Evolutionary conservation across 208 protist genomes (phyloP).

Genomic region (Trypanosoma melophagium): DNA sequence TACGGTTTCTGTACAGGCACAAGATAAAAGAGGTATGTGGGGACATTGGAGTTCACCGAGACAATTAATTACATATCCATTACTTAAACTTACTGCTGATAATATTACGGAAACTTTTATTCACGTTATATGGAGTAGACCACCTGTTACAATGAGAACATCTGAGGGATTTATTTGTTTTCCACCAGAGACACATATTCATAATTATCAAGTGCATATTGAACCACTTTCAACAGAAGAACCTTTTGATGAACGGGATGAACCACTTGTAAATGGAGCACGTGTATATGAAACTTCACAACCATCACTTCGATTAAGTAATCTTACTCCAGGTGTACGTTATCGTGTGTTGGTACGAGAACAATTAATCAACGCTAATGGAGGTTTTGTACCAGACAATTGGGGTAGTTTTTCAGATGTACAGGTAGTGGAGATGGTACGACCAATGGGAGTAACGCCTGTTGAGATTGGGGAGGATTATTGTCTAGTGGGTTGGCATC

Average conservation of each 20-base stretch:
- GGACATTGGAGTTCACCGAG: slow-evolving; percentile 81
- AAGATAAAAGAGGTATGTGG: slow-evolving; percentile 75
- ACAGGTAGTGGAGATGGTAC: slow-evolving; percentile 66
- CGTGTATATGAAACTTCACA: slow-evolving; percentile 91
- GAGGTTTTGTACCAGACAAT: slow-evolving; percentile 40
- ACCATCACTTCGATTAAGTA: slow-evolving; percentile 73
- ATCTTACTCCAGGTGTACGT: slow-evolving; percentile 77
- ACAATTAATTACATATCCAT: slow-evolving; percentile 67
- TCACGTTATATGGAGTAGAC: slow-evolving; percentile 74
- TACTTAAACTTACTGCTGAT: slow-evolving; percentile 62
- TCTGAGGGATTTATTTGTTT: slow-evolving; percentile 62
- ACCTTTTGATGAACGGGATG: slow-evolving; percentile 76
- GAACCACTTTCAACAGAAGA: slow-evolving; percentile 61
- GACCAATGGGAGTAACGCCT: slow-evolving; percentile 65
- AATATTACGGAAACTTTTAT: slow-evolving; percentile 86
- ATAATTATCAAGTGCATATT: slow-evolving; percentile 91
- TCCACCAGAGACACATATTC: slow-evolving; percentile 56
- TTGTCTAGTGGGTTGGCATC: slow-evolving; percentile 81
- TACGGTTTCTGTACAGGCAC: slow-evolving; percentile 72
- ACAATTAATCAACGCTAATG: slow-evolving; percentile 67
- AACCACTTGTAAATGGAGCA: slow-evolving; percentile 78
- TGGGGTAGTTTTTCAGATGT: slow-evolving; percentile 69
- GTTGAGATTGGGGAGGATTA: slow-evolving; percentile 91
- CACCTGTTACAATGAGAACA: slow-evolving; percentile 20
- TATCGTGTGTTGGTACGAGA: slow-evolving; percentile 85